Conservation (phyloP, 192 early-diverging fungal species). For the Backusella luteola region DNA sequence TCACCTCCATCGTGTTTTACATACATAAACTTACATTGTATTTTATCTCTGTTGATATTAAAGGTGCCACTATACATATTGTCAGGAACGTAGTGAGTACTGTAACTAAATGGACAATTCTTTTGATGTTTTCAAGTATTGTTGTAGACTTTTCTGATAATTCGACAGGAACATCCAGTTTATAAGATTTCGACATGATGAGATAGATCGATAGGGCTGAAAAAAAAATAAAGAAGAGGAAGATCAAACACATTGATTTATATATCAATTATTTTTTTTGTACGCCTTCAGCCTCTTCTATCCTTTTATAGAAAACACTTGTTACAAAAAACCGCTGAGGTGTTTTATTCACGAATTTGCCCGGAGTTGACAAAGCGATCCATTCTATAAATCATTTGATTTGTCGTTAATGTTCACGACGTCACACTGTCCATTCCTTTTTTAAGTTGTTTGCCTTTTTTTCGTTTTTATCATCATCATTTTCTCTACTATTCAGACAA, state of each 20-base stretch:
- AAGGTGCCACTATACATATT: conserved; percentile 25
- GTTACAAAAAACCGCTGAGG: not conserved
- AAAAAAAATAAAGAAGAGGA: not conserved
- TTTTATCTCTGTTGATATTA: conserved; percentile 27
- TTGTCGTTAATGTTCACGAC: not conserved
- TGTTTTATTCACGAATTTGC: not conserved
- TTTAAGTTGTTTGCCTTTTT: not conserved
- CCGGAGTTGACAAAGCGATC: not conserved
- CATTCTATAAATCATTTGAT: not conserved
- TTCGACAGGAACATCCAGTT: conserved; percentile 27
- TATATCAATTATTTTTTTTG: not conserved
- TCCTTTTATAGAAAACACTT: not conserved
- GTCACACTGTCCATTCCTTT: not conserved
- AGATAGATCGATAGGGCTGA: not conserved
- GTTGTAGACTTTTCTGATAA: conserved; percentile 25
- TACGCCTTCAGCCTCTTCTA: not conserved
- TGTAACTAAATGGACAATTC: conserved; percentile 19
- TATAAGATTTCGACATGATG: not conserved
- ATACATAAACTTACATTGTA: conserved; percentile 29
- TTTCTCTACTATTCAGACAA: not conserved
- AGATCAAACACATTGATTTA: not conserved
- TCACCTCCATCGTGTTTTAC: not conserved
- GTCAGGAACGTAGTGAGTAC: conserved; percentile 14
- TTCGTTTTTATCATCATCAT: not conserved
- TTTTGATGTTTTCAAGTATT: conserved; percentile 12